Conservation (phyloP, 495 filamentous ascomycete species). For the Penicillium turbatum region DNA sequence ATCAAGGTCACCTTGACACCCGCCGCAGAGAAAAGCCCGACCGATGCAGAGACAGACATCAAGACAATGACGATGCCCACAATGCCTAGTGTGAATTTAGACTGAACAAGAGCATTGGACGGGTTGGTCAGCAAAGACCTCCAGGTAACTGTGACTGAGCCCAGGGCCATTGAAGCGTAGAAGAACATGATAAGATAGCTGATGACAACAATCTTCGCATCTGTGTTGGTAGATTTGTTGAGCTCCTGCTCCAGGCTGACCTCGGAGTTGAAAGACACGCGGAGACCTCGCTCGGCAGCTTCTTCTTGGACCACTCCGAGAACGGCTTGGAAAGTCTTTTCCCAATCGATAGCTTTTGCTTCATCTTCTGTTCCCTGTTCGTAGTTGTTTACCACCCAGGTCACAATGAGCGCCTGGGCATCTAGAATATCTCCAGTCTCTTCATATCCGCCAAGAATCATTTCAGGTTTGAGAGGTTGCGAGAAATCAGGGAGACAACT, state of each 20-base stretch:
- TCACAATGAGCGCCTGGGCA: constrained; percentile 74
- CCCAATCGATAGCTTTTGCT: constrained; percentile 80
- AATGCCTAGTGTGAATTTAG: constrained; percentile 90
- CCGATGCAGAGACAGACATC: constrained; percentile 93
- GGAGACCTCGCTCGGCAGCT: constrained; percentile 69
- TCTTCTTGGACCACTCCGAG: constrained; percentile 73
- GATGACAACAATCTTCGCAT: constrained; percentile 93
- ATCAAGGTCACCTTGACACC: constrained; percentile 93
- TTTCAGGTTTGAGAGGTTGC: constrained; percentile 77
- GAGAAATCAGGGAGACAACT: constrained; percentile 79
- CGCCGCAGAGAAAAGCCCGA: constrained; percentile 84
- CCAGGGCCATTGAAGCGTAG: constrained; percentile 88
- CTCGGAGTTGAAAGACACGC: constrained; percentile 92
- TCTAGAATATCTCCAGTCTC: constrained; percentile 63
- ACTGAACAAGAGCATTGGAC: constrained; percentile 79
- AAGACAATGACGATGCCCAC: constrained; percentile 91
- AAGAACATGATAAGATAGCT: constrained; percentile 99
- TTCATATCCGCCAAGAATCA: constrained; percentile 80
- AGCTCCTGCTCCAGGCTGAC: constrained; percentile 86
- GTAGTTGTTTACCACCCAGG: constrained; percentile 95
- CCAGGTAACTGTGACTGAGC: constrained; percentile 75
- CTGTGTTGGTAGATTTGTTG: constrained; percentile 95
- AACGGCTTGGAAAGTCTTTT: constrained; percentile 66
- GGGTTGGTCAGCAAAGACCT: constrained; percentile 74
- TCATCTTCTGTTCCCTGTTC: constrained; percentile 65